phyloP scores from a whole-genome alignment of 768 basidiomycete species.

The Amanita rimosa region DNA sequence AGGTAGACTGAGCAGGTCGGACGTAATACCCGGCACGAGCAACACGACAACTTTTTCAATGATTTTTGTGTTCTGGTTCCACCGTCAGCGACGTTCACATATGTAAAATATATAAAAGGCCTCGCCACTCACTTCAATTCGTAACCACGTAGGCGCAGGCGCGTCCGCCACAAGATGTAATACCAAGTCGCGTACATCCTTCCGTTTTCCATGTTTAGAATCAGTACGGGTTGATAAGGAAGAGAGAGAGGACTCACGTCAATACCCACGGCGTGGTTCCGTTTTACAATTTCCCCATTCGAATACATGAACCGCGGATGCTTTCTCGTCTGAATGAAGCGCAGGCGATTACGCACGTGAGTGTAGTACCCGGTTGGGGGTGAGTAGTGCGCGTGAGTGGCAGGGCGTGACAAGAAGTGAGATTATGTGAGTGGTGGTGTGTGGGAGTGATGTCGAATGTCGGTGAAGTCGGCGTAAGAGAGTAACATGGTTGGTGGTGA shows the following conservation, averaged over 20 bases:
- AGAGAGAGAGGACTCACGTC: slow-evolving; percentile 40
- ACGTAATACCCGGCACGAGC: slow-evolving; percentile 80
- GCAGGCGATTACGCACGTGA: not conserved
- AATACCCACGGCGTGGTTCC: slow-evolving; percentile 69
- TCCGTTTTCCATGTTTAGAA: not conserved
- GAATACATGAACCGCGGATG: slow-evolving; percentile 73
- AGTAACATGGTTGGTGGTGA: slow-evolving; percentile 7
- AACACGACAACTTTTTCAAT: slow-evolving; percentile 74
- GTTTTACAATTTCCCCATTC: slow-evolving; percentile 60
- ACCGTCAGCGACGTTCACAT: not conserved
- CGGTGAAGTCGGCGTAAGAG: not conserved
- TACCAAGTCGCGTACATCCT: slow-evolving; percentile 86
- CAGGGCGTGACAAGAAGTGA: too few species aligned
- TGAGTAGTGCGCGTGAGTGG: too few species aligned
- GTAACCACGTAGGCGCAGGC: slow-evolving; percentile 80
- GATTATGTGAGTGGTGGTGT: not conserved
- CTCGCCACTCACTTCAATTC: slow-evolving; percentile 51
- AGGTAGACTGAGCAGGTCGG: slow-evolving; percentile 60
- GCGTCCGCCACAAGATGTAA: slow-evolving; percentile 76
- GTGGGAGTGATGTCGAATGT: not conserved
- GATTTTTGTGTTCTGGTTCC: slow-evolving; percentile 50
- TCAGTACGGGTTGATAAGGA: not conserved
- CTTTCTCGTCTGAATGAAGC: slow-evolving; percentile 17
- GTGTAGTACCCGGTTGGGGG: too few species aligned
- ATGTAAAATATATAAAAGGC: not conserved